A percentile compares a stretch with the other conserved stretches of the same genome.
phyloP scores from a whole-genome alignment of 2,329 filamentous ascomycete species.

The Thelonectria rubi region DNA sequence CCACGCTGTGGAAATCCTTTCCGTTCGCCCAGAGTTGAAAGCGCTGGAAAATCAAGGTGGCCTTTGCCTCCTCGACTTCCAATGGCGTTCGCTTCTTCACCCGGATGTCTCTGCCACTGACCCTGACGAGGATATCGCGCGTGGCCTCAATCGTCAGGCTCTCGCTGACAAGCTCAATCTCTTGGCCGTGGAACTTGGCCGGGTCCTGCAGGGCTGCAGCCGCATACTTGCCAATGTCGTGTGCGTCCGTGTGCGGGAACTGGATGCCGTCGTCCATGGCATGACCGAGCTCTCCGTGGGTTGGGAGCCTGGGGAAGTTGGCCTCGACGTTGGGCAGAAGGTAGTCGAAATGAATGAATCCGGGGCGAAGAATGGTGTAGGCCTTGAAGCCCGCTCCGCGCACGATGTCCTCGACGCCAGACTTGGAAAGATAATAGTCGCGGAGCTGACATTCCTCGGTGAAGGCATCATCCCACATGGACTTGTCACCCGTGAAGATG shows the following conservation, averaged over 20 bases:
- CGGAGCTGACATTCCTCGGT: slow-evolving; percentile 28
- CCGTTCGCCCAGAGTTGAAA: slow-evolving; percentile 29
- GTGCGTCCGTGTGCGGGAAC: slow-evolving; percentile 43
- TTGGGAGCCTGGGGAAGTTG: slow-evolving; percentile 45
- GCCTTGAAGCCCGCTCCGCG: slow-evolving; percentile 40
- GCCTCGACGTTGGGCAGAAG: slow-evolving; percentile 28
- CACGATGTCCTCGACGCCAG: slow-evolving; percentile 47
- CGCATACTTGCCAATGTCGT: slow-evolving; percentile 47
- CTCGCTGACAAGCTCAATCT: slow-evolving; percentile 46
- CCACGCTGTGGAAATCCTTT: slow-evolving; percentile 8
- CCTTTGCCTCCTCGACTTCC: slow-evolving; percentile 18
- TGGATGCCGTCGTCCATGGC: slow-evolving; percentile 30
- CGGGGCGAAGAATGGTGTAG: slow-evolving; percentile 49
- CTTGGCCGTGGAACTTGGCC: slow-evolving; percentile 42
- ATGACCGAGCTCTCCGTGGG: slow-evolving; percentile 43
- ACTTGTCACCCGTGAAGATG: slow-evolving; percentile 28
- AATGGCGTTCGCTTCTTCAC: slow-evolving; percentile 27
- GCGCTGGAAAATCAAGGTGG: slow-evolving; percentile 2
- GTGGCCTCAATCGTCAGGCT: slow-evolving; percentile 44
- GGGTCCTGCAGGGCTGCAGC: slow-evolving; percentile 46
- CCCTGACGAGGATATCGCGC: slow-evolving; percentile 39
- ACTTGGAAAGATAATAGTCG: slow-evolving; percentile 51
- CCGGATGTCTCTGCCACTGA: slow-evolving; percentile 45
- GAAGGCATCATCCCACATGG: slow-evolving; percentile 37
- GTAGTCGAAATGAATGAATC: slow-evolving; percentile 43